phyloP scores from a whole-genome alignment of 164 flowering plant genomes.

The Vitis labrusca region DNA sequence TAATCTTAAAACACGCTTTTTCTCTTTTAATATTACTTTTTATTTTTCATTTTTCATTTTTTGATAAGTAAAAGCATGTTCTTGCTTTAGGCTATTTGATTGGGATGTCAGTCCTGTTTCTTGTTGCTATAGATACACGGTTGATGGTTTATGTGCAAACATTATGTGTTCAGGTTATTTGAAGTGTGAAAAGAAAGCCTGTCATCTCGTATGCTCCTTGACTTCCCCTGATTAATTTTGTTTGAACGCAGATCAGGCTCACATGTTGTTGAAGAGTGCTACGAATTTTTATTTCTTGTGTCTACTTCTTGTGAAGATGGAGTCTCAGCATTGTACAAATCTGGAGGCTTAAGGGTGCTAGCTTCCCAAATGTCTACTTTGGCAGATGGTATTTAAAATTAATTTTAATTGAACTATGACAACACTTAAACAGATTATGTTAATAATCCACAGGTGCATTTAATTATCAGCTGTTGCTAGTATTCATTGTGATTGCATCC shows the following conservation, averaged over 20 bases:
- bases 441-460: neutral
- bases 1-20: too few species aligned
- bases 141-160: neutral
- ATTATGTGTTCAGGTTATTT: neutral
- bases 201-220: neutral
- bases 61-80: too few species aligned
- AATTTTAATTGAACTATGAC: neutral
- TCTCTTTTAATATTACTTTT: too few species aligned
- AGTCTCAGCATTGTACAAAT: slow-evolving; percentile 42
- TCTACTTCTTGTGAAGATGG: slow-evolving; percentile 61
- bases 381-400: slow-evolving; percentile 55
- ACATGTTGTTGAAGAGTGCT: slow-evolving; percentile 64
- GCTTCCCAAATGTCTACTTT: slow-evolving; percentile 53
- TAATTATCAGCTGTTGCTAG: neutral
- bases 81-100: too few species aligned
- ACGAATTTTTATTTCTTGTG: slow-evolving; percentile 68
- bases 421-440: neutral
- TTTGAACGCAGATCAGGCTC: slow-evolving; percentile 44
- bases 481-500: neutral
- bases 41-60: too few species aligned
- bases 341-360: slow-evolving; percentile 60
- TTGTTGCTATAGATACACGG: neutral
- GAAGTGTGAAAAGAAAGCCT: neutral
- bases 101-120: neutral
- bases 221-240: neutral